phyloP scores from a whole-genome alignment of 805 yeast species.

The Suhomyces pyralidae region DNA sequence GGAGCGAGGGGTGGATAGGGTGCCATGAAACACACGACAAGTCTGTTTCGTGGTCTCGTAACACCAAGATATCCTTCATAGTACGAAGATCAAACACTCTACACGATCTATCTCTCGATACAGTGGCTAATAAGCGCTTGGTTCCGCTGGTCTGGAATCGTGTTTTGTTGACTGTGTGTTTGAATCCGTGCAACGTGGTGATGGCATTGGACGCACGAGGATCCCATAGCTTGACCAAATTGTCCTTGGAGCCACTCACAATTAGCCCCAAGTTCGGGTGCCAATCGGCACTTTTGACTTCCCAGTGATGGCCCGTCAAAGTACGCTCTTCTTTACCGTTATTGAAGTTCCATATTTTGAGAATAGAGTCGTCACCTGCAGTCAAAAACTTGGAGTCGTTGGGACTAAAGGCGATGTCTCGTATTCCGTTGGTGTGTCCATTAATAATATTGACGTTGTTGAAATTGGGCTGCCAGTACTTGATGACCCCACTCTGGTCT shows the following conservation, averaged over 20 bases:
- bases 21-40: constrained; percentile 89
- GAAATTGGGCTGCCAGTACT: constrained; percentile 97
- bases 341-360: constrained; percentile 93
- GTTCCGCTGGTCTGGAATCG: constrained; percentile 84
- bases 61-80: constrained; percentile 70
- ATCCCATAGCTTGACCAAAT: constrained; percentile 91
- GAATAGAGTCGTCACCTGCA: constrained; percentile 85
- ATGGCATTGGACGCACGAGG: constrained; percentile 77
- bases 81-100: constrained; percentile 84
- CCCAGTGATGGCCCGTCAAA: constrained; percentile 96
- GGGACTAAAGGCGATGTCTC: constrained; percentile 88
- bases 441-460: constrained; percentile 82
- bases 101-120: constrained; percentile 85
- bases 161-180: constrained; percentile 87
- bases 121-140: constrained; percentile 70
- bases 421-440: constrained; percentile 77
- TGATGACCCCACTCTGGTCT: constrained; percentile 86
- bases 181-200: constrained; percentile 83
- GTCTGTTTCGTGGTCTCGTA: constrained; percentile 81
- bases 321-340: constrained; percentile 79
- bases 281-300: constrained; percentile 96
- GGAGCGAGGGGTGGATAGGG: constrained; percentile 74
- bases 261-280: constrained; percentile 84
- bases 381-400: constrained; percentile 90
- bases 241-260: constrained; percentile 94